Conservation (phyloP, 208 protist genomes). For the Blechomonas ayalai region DNA sequence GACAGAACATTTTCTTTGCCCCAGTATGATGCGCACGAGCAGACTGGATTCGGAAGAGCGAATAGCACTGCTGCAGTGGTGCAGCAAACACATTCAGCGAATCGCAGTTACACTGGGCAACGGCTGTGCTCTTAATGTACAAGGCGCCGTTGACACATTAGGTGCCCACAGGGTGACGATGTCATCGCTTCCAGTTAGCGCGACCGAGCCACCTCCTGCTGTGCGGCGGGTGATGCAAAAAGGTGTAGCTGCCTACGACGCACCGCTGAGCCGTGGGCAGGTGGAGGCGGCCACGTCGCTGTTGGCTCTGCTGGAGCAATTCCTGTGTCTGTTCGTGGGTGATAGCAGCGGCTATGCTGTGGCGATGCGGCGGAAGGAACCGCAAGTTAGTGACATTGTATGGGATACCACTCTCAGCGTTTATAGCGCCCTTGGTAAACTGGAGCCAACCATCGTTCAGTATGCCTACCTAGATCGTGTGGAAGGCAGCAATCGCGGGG, state of each 20-base stretch:
- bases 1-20: background rate
- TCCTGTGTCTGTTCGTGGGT: slow-evolving; percentile 1
- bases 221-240: too few species aligned
- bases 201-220: too few species aligned
- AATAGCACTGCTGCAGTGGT: slow-evolving; percentile 28
- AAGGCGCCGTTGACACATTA: too few species aligned
- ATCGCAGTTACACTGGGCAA: too few species aligned
- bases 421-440: background rate
- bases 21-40: background rate
- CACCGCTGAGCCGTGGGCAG: background rate
- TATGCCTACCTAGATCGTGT: too few species aligned
- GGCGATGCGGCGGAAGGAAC: background rate
- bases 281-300: slow-evolving; percentile 1
- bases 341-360: background rate
- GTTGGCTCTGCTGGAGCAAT: background rate
- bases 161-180: too few species aligned
- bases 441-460: too few species aligned
- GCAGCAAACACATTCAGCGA: slow-evolving; percentile 8
- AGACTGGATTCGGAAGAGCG: slow-evolving; percentile 18
- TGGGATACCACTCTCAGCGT: background rate
- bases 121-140: too few species aligned
- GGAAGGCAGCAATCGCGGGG: background rate
- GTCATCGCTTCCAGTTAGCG: too few species aligned
- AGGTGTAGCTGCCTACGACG: background rate
- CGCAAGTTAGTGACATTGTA: background rate